A percentile compares a stretch with the other conserved stretches of the same genome.
Evolutionary conservation across 1,284 basidiomycete species (phyloP).

Genomic region (Malassezia nana): DNA sequence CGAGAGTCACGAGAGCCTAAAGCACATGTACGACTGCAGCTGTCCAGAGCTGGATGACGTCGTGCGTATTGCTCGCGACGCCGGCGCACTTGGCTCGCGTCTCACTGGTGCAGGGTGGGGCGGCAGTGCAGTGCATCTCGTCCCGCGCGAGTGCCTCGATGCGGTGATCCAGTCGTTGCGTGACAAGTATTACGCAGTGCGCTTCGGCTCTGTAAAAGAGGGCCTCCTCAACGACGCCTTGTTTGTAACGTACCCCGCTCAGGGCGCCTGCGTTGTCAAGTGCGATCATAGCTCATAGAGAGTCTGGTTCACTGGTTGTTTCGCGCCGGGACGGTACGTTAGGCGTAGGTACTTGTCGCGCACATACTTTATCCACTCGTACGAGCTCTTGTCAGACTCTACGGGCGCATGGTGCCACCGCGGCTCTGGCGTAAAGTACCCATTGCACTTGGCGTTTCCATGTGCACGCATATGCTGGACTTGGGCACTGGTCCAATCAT

Average conservation of each 20-base stretch:
- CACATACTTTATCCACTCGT: slow-evolving; percentile 60
- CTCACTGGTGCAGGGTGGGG: slow-evolving; percentile 47
- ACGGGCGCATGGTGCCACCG: slow-evolving; percentile 69
- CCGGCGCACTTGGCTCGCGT: slow-evolving; percentile 37
- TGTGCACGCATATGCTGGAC: slow-evolving; percentile 64
- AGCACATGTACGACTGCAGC: slow-evolving; percentile 34
- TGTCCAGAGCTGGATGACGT: slow-evolving; percentile 38
- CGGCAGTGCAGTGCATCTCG: slow-evolving; percentile 41
- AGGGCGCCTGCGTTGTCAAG: slow-evolving; percentile 33
- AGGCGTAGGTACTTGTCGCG: slow-evolving; percentile 23
- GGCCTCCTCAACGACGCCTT: slow-evolving; percentile 29
- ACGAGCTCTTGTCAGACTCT: slow-evolving; percentile 65
- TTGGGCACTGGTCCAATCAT: slow-evolving; percentile 74
- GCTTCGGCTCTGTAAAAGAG: slow-evolving; percentile 25
- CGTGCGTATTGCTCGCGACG: slow-evolving; percentile 30
- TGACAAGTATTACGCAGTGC: slow-evolving; percentile 25
- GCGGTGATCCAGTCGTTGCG: slow-evolving; percentile 28
- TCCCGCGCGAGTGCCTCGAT: slow-evolving; percentile 30
- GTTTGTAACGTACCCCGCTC: slow-evolving; percentile 39
- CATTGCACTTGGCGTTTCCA: slow-evolving; percentile 68
- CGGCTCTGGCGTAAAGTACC: slow-evolving; percentile 60
- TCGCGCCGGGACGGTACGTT: too few relatives aligned
- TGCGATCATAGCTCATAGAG: background rate
- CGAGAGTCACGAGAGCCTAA: slow-evolving; percentile 32
- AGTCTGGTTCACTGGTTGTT: too few relatives aligned